These are phyloP conservation scores for Amphichorda felina DNA, from an alignment of 2,329 filamentous ascomycete species.

Conservation along the genomic window DNA sequence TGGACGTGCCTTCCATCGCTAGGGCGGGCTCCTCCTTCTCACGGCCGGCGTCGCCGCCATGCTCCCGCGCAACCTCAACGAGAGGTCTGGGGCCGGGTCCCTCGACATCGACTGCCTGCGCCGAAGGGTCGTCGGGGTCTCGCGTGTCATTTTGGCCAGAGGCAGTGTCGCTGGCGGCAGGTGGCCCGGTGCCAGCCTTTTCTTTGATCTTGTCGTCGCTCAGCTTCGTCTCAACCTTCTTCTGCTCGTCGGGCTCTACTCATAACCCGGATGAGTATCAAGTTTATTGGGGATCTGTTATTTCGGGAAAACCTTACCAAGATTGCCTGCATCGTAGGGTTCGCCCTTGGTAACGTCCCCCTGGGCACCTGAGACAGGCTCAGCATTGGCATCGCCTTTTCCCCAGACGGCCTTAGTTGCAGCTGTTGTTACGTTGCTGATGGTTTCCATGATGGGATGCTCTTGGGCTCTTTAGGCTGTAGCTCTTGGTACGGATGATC, in stretches of 20 bases:
- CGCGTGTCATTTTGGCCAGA: conserved; percentile 25
- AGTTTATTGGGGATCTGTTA: not conserved
- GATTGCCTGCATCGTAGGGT: conserved; percentile 71
- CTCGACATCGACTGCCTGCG: conserved; percentile 19
- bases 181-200: conserved; percentile 5
- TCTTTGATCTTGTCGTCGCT: conserved; percentile 3
- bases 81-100: conserved; percentile 32
- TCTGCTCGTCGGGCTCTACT: conserved; percentile 6
- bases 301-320: conserved; percentile 25
- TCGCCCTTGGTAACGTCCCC: conserved; percentile 57
- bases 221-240: conserved; percentile 5
- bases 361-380: conserved; percentile 60
- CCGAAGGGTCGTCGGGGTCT: conserved; percentile 12
- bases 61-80: conserved; percentile 18
- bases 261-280: too few species aligned
- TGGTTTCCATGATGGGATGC: conserved; percentile 43
- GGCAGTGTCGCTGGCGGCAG: conserved; percentile 9
- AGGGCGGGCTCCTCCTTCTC: conserved; percentile 12
- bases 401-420: conserved; percentile 31
- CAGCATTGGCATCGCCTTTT: conserved; percentile 28
- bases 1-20: conserved; percentile 12
- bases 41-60: conserved; percentile 19
- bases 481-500: not conserved
- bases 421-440: conserved; percentile 39
- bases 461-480: not conserved